phyloP scores from a whole-genome alignment of 2,329 filamentous ascomycete genomes.

The Amylocarpus encephaloides region DNA sequence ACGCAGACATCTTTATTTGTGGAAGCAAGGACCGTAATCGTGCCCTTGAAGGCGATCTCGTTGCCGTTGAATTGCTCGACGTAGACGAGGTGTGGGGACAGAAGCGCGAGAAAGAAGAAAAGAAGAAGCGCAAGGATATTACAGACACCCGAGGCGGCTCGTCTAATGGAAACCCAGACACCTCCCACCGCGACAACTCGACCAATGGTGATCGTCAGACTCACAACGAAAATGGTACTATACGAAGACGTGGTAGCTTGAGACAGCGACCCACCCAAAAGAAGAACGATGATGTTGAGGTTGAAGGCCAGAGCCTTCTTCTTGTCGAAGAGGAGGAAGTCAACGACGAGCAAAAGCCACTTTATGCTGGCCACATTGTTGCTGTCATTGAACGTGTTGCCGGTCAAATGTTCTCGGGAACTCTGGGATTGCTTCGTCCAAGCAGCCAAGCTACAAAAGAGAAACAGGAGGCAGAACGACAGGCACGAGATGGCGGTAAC shows the following conservation, averaged over 20 bases:
- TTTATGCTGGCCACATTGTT: conserved; percentile 95
- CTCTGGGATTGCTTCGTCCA: conserved; percentile 84
- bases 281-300: conserved; percentile 99
- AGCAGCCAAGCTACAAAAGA: conserved; percentile 99
- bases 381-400: conserved; percentile 95
- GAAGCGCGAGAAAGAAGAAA: conserved; percentile 99
- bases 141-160: conserved; percentile 81
- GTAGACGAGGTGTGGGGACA: conserved; percentile 98
- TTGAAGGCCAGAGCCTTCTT: conserved; percentile 93
- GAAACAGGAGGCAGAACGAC: conserved; percentile 95
- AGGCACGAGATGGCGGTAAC: conserved; percentile 74
- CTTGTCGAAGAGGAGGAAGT: conserved; percentile 98
- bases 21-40: conserved; percentile 98
- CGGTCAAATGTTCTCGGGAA: conserved; percentile 98
- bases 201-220: conserved; percentile 56
- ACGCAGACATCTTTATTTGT: conserved; percentile 98
- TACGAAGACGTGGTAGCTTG: conserved; percentile 88
- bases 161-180: conserved; percentile 64
- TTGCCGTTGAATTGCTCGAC: conserved; percentile 91
- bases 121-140: conserved; percentile 99
- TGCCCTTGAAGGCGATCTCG: conserved; percentile 90
- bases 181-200: conserved; percentile 46
- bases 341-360: conserved; percentile 93
- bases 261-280: conserved; percentile 97
- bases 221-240: conserved; percentile 66